A percentile compares a stretch with the other conserved stretches of the same genome.
phyloP scores from a whole-genome alignment of 495 filamentous ascomycete genomes.

The Xylaria longipes region DNA sequence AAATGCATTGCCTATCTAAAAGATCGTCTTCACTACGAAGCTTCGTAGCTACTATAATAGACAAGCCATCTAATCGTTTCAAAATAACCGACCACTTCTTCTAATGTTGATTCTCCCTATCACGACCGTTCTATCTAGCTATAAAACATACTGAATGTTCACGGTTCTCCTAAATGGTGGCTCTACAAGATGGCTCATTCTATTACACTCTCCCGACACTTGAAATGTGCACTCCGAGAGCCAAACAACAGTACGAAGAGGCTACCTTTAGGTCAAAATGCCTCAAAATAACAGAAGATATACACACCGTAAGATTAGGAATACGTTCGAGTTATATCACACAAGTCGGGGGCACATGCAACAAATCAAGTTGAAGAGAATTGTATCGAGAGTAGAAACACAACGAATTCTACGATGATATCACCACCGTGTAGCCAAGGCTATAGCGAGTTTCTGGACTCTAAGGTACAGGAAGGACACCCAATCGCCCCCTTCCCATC shows the following conservation, averaged over 20 bases:
- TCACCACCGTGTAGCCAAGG: neutral
- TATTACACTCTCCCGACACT: neutral
- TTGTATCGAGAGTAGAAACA: neutral
- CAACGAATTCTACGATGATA: neutral
- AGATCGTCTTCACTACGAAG: neutral
- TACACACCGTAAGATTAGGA: neutral
- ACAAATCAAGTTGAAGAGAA: neutral
- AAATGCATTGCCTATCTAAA: constrained; percentile 3
- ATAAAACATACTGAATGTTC: neutral
- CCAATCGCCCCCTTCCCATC: neutral
- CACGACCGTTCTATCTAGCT: no score
- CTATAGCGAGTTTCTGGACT: neutral
- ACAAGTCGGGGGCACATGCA: neutral
- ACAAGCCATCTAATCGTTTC: no score
- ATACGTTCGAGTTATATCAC: neutral
- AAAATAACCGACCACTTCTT: neutral
- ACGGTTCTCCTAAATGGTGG: neutral
- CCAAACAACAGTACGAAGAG: neutral
- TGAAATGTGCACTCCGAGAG: neutral
- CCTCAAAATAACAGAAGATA: neutral
- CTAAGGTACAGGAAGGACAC: neutral
- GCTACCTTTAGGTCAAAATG: neutral
- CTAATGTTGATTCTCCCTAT: neutral
- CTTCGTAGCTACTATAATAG: neutral
- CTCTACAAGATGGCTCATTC: no score